A percentile compares a stretch with the other conserved stretches of the same genome.
Evolutionary conservation across 2,329 filamentous ascomycete species (phyloP).

Genomic region (Fusarium annulatum): DNA sequence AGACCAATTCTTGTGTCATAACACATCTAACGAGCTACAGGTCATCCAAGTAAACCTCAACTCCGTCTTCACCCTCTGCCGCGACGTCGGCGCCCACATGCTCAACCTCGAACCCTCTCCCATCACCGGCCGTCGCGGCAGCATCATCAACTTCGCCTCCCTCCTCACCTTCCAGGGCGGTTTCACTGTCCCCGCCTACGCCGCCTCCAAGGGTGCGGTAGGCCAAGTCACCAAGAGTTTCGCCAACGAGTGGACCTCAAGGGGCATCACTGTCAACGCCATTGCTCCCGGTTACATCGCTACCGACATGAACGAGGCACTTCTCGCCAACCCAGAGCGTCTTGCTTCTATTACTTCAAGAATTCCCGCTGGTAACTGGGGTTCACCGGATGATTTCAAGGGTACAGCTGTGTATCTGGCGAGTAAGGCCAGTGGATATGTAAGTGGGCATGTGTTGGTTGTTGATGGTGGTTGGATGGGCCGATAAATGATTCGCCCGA

Average conservation of each 20-base stretch:
- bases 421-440: slow-evolving; percentile 80
- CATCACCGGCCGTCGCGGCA: slow-evolving; percentile 68
- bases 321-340: slow-evolving; percentile 77
- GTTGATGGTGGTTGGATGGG: slow-evolving; percentile 97
- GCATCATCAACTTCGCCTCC: slow-evolving; percentile 86
- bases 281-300: slow-evolving; percentile 91
- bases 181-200: slow-evolving; percentile 88
- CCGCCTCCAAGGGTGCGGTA: slow-evolving; percentile 86
- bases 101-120: slow-evolving; percentile 64
- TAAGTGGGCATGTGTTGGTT: slow-evolving; percentile 82
- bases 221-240: slow-evolving; percentile 87
- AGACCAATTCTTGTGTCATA: neutral
- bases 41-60: slow-evolving; percentile 90
- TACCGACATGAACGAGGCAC: slow-evolving; percentile 92
- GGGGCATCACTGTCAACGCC: slow-evolving; percentile 85
- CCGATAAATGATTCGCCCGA: slow-evolving; percentile 58
- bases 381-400: slow-evolving; percentile 86
- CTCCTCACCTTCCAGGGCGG: slow-evolving; percentile 88
- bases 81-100: slow-evolving; percentile 84
- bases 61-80: slow-evolving; percentile 80
- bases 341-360: slow-evolving; percentile 79
- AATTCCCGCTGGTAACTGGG: slow-evolving; percentile 89
- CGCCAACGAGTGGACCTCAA: slow-evolving; percentile 85
- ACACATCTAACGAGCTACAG: slow-evolving; percentile 45
- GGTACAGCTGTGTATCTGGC: slow-evolving; percentile 83